Percentiles rank a stretch among this genome's conserved stretches.
Evolutionary conservation across 164 flowering plant genomes (phyloP).

Genomic region (Kingdonia uniflora): DNA sequence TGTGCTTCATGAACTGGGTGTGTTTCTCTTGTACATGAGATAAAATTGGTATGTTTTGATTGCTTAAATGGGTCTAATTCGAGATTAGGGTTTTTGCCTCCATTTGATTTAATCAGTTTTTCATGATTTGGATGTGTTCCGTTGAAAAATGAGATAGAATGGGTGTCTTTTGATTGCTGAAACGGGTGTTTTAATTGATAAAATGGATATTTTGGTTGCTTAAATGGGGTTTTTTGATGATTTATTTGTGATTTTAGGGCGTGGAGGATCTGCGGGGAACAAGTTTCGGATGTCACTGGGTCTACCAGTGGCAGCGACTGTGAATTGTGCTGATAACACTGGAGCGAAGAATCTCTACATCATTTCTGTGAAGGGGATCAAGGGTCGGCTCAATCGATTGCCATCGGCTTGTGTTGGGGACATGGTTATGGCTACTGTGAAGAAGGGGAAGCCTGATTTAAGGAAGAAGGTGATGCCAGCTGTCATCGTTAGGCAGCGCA

Average conservation of each 20-base stretch:
- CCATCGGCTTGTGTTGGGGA: constrained; percentile 79
- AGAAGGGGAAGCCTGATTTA: constrained; percentile 81
- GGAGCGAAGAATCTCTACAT: constrained; percentile 79
- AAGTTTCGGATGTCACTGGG: constrained; percentile 85
- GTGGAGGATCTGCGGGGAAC: constrained; percentile 75
- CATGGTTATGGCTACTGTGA: constrained; percentile 84
- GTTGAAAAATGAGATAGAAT: too few species aligned
- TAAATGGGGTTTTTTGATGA: too few species aligned
- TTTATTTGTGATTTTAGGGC: constrained; percentile 26
- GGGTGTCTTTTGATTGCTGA: too few species aligned
- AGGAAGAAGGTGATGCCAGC: constrained; percentile 85
- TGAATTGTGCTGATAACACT: constrained; percentile 77
- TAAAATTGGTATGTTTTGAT: too few species aligned
- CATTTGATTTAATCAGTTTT: too few species aligned
- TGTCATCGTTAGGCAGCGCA: constrained; percentile 72
- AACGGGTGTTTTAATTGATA: too few species aligned
- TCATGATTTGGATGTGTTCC: too few species aligned
- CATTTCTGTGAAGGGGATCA: constrained; percentile 72
- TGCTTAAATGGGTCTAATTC: too few species aligned
- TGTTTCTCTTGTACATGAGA: too few species aligned
- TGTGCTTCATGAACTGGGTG: too few species aligned
- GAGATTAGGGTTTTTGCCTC: too few species aligned
- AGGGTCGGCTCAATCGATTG: constrained; percentile 69
- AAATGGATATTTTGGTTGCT: too few species aligned
- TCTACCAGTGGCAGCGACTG: constrained; percentile 76